Evolutionary conservation across 768 basidiomycete genomes (phyloP), one percentile per base, ranked within the genome.

Genomic region (Hygrocybe punicea): DNA sequence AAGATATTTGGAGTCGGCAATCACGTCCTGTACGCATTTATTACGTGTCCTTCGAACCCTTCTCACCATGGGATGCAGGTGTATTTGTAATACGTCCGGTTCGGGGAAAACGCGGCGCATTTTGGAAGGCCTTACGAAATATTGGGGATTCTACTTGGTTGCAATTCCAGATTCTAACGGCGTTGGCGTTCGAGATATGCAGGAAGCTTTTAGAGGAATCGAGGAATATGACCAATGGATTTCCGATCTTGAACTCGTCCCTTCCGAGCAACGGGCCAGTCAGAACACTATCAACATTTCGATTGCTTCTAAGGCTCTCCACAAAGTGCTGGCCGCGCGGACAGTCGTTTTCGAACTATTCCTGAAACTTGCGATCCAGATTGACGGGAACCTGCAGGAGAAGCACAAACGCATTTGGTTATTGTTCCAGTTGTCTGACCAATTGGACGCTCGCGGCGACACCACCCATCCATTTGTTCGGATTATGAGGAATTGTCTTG

Each of bases 71-170:
- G 51, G 25, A 19, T 62, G 34, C 52, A 63, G 62, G 42, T 56
- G 23, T 37, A 51, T 63, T 51, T 60, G 56, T 53, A 63, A 63
- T 40, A 58, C 57, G 24, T 63, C 57, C 21, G 60, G 62, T 13
- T 63, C 60, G 23, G 62, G 62, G 8, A 63, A 63, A 58, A 60
- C 62, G 2, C 62, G 57, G 56, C 54, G 42, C 51, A 51, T 63
- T 4, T 29, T 63, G 46, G 62, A 63, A 52, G 56, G 56, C 36
- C 60, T 62, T 3, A 57, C 56, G 35, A 57, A 60, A 57, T 62
- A 60, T 34, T 62, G 61, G 59, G 61, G 61, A 36, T 60, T 62
- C 37, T 62, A 62, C 47, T 48, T 63, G 44, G 57, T 58, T 58
- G 44, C 56, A 35, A 24, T 6, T 14, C 53, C 37, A 16, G 39